Evolutionary conservation across 2,329 filamentous ascomycete species (phyloP).

Genomic region (Aspergillus fijiensis): DNA sequence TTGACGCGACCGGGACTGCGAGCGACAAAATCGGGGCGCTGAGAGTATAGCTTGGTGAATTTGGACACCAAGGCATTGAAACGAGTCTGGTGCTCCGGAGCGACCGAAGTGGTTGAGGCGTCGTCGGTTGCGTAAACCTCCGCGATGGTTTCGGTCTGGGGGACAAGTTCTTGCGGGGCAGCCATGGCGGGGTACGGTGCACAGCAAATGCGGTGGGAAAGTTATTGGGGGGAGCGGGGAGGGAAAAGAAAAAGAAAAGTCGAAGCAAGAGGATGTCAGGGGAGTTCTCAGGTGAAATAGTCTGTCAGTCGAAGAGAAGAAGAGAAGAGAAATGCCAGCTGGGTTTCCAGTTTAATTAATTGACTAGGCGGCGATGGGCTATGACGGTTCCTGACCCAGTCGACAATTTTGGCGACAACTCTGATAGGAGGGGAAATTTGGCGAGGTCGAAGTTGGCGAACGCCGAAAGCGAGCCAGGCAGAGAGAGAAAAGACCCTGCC

Average conservation of each 20-base stretch:
- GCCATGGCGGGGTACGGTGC: constrained; percentile 36
- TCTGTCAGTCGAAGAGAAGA: no score
- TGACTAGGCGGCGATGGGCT: background rate
- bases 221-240: background rate
- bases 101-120: constrained; percentile 69
- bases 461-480: no score
- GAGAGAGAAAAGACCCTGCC: background rate
- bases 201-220: background rate
- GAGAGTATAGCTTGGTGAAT: constrained; percentile 70
- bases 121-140: constrained; percentile 82
- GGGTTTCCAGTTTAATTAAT: background rate
- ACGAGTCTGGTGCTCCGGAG: constrained; percentile 66
- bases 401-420: background rate
- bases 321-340: background rate
- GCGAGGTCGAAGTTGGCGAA: background rate
- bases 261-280: background rate
- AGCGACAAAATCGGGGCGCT: constrained; percentile 74
- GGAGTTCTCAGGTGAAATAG: background rate
- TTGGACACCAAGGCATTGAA: constrained; percentile 72
- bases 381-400: background rate
- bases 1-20: constrained; percentile 94
- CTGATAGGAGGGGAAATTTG: background rate
- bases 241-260: background rate
- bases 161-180: constrained; percentile 57
- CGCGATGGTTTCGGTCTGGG: constrained; percentile 69